Evolutionary conservation across 345 rosid genomes (phyloP), one percentile per base, ranked within the genome.

Genomic region (Crucihimalaya himalaica): DNA sequence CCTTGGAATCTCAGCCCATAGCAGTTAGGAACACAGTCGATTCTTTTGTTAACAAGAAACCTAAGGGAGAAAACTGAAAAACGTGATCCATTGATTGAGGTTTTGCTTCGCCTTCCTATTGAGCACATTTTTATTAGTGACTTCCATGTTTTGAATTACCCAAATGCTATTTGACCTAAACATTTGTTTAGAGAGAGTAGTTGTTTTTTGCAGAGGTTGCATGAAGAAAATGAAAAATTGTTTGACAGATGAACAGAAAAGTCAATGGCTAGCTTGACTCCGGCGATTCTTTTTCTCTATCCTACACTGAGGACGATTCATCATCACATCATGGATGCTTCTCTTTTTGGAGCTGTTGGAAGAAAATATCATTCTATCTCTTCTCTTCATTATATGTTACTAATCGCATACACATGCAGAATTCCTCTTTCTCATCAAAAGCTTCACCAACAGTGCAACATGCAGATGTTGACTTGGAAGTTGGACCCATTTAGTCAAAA

Each of bases 21-120:
- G 69, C 79, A 83, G 68, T 77, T 72, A 87, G 63, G 39, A 88
- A 84, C 84, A 70, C 72, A 63, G 58, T 84, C 54, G 97, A 94
- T 79, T 86, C 96, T 83, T 87, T 96, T 34, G 97, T 88, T 54
- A 89, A 89, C 67, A 92, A 85, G 83, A 95, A 91, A 77, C 97
- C 91, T 55, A 97, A 95, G 79, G 99, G 91, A 79, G 99, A n/a
- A n/a, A 95, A 75, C 90, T 95, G 43, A 88, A 78, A 95, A 92
- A 73, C 95, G 99, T 31, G 99, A 95, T 81, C 86, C 97, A 34
- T 80, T 95, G 47, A 95, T 95, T 75, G 99, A 95, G 99, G 99
- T 94, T 65, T 53, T 47, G 51, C 72, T 29, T 57, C n/a, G 29
- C 32, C 52, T 63, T 69, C 51, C 60, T 55, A 16, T 46, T 45